Conservation (phyloP, 768 basidiomycete genomes). For the Gyrodon lividus region DNA sequence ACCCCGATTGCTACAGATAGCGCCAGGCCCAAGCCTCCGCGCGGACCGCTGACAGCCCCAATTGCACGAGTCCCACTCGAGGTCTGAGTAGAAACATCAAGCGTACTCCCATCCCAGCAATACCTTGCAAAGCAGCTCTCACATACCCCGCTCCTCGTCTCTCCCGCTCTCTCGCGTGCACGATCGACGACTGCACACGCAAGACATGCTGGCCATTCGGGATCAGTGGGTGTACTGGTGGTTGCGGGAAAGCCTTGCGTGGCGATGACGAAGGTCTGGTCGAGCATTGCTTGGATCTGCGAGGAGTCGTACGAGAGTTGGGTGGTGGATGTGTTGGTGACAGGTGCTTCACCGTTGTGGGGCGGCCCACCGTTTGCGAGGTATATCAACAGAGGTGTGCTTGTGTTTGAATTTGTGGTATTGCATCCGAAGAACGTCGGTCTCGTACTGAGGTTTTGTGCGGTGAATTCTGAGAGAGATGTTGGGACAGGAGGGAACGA, state of each 20-base stretch:
- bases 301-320: slow-evolving; percentile 37
- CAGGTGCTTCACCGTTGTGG: slow-evolving; percentile 33
- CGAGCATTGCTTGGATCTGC: slow-evolving; percentile 43
- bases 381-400: slow-evolving; percentile 54
- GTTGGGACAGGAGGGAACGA: slow-evolving; percentile 34
- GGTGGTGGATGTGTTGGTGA: slow-evolving; percentile 44
- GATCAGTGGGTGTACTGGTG: slow-evolving; percentile 31
- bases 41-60: background rate
- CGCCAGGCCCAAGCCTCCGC: slow-evolving; percentile 3
- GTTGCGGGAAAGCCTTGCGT: slow-evolving; percentile 41
- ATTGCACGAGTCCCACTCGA: background rate
- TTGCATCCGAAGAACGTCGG: slow-evolving; percentile 51
- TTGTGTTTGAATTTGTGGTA: slow-evolving; percentile 19
- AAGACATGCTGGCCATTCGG: slow-evolving; percentile 48
- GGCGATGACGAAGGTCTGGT: slow-evolving; percentile 42
- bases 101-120: slow-evolving; percentile 26
- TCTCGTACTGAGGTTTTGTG: slow-evolving; percentile 34
- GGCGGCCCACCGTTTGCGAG: slow-evolving; percentile 54
- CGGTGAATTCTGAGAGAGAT: slow-evolving; percentile 27
- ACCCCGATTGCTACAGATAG: slow-evolving; percentile 12
- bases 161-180: slow-evolving; percentile 30
- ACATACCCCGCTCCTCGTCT: slow-evolving; percentile 31
- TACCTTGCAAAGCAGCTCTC: slow-evolving; percentile 31
- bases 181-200: slow-evolving; percentile 54
- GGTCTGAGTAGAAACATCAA: background rate